Evolutionary conservation across 2,329 filamentous ascomycete species (phyloP).

Genomic region (Trichophaea hybrida): DNA sequence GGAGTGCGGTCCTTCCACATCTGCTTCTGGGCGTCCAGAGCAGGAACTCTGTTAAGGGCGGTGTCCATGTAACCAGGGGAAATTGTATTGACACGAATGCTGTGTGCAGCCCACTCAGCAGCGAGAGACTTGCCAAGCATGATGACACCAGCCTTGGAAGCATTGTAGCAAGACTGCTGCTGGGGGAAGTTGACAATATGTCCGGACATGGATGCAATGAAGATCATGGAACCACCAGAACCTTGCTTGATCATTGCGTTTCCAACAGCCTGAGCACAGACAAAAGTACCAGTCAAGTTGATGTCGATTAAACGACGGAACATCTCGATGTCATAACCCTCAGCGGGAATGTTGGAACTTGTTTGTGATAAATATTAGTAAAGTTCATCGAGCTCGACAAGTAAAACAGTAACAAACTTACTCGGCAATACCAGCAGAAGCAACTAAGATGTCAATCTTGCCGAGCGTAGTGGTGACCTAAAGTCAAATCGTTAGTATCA

Average conservation of each 20-base stretch:
- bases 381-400: conserved; percentile 12
- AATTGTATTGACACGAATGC: conserved; percentile 72
- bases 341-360: conserved; percentile 65
- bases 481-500: background rate
- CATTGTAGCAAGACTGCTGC: conserved; percentile 72
- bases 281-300: conserved; percentile 66
- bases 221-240: conserved; percentile 58
- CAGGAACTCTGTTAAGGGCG: conserved; percentile 61
- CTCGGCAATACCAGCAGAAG: conserved; percentile 67
- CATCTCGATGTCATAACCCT: conserved; percentile 60
- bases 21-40: conserved; percentile 66
- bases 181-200: conserved; percentile 76
- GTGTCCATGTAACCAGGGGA: conserved; percentile 81
- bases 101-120: conserved; percentile 70
- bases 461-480: conserved; percentile 46
- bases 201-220: conserved; percentile 69
- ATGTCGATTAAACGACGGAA: conserved; percentile 69
- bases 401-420: conserved; percentile 30
- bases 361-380: conserved; percentile 2
- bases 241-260: conserved; percentile 58
- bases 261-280: conserved; percentile 59
- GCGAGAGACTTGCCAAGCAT: conserved; percentile 68
- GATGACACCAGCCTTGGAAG: conserved; percentile 66
- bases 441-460: conserved; percentile 59
- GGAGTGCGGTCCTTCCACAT: conserved; percentile 64